Evolutionary conservation across 495 filamentous ascomycete genomes (phyloP), one percentile per base, ranked within the genome.

Genomic region (Lepraria neglecta): DNA sequence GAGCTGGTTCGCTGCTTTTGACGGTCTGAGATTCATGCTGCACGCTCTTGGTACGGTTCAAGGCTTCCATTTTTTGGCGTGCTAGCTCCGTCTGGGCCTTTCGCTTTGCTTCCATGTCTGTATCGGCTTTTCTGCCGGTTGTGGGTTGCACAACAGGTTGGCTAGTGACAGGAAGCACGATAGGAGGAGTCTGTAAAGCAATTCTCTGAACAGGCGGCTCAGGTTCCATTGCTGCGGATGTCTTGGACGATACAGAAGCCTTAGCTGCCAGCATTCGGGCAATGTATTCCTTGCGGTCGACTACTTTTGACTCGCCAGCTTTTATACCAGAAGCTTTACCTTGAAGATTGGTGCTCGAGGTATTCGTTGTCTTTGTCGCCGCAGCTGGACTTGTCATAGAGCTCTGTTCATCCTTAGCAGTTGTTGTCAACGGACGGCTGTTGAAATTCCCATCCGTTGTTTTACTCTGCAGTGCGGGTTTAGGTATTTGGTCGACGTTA

Each of bases 271-370:
- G 77, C 68, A 90, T 82, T 47, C 83, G 80, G 19, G 88, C 87
- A 66, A 89, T 89, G 45, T 88, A 80, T 62, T 90, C 87, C 64
- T 90, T 90, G 33, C 88, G 80, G 65, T 89, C 86, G 66, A 90
- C 75, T 9, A 82, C 78, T 64, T 82, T 84, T 4, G 61, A 63
- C 7, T 69, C 65, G 17, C 64, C 56, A 59, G 58, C n/a, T 67
- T 56, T 61, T 24, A 40, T 17, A 24, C 51, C 51, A 21, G 50
- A 35, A 44, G 15, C 40, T 47, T 61, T 61, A 30, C 27, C 50
- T 6, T 43, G 24, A 6, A 35, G 14, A 19, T 40, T 61, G 2
- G 31, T 15, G 24, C 2, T 38, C 24, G 42, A 46, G 28, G 59
- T 21, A 28, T 61, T 61, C 5, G 24, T 19, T 21, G 3, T 11